Evolutionary conservation across 148 eudicot species (phyloP).

Genomic region (Simmondsia chinensis): DNA sequence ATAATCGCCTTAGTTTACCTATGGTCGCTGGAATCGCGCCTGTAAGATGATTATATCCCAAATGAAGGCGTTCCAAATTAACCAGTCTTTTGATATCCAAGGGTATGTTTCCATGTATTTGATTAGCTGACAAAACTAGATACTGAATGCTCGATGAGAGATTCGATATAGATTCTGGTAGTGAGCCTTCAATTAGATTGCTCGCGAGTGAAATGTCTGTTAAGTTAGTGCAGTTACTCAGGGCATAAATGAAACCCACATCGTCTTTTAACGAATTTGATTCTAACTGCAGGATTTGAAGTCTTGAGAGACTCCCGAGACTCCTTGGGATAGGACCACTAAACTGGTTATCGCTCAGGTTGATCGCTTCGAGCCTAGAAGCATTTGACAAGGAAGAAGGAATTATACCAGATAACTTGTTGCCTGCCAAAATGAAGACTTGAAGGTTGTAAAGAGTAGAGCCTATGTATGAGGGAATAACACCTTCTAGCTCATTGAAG

Average conservation of each 20-base stretch:
- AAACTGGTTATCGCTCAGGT: neutral
- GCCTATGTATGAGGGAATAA: slow-evolving; percentile 4
- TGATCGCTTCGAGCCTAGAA: neutral
- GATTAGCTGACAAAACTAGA: neutral
- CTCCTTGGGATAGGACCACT: neutral
- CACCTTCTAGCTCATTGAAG: slow-evolving; percentile 8
- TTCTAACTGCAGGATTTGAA: neutral
- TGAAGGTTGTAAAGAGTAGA: slow-evolving; percentile 9
- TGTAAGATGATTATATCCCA: too few species aligned
- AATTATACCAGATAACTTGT: slow-evolving; percentile 5
- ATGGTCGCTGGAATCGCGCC: too few species aligned
- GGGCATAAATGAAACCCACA: slow-evolving; percentile 1
- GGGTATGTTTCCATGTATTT: neutral
- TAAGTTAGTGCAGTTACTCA: neutral
- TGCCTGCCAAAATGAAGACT: neutral
- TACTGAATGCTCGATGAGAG: neutral
- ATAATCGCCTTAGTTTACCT: neutral
- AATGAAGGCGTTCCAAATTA: too few species aligned
- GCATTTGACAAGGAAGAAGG: neutral
- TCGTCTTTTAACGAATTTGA: neutral
- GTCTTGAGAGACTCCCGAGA: neutral
- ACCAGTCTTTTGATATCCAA: too few species aligned
- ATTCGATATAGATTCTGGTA: neutral
- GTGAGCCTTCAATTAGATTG: neutral
- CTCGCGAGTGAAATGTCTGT: accelerated